Evolutionary conservation across 2,329 filamentous ascomycete species (phyloP).

Genomic region (Fusarium foetens): DNA sequence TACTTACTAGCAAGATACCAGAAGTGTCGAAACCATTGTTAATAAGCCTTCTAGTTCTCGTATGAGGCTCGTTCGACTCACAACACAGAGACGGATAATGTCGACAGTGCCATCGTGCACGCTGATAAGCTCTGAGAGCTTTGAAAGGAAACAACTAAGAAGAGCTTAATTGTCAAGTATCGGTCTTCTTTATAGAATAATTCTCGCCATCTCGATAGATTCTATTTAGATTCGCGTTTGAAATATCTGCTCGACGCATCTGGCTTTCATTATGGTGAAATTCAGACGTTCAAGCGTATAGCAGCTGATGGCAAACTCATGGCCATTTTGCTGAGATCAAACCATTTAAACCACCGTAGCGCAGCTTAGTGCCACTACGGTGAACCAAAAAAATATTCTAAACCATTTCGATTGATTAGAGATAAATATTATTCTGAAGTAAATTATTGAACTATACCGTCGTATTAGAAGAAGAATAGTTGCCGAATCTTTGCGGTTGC

Average conservation of each 20-base stretch:
- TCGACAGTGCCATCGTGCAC: slow-evolving; percentile 1
- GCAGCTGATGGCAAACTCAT: background rate
- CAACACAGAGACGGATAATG: background rate
- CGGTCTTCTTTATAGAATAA: rapidly evolving
- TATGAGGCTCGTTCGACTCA: background rate
- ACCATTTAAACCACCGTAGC: background rate
- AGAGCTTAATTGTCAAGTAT: background rate
- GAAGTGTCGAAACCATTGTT: background rate
- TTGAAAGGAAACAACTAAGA: slow-evolving; percentile 3
- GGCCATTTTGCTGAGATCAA: background rate
- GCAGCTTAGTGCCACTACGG: background rate
- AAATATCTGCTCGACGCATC: background rate
- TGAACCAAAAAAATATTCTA: rapidly evolving
- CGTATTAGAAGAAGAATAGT: background rate
- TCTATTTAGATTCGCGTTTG: background rate
- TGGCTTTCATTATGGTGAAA: background rate
- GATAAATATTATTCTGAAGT: background rate
- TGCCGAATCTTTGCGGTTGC: background rate
- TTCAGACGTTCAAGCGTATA: background rate
- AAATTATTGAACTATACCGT: no score
- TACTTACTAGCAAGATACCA: background rate
- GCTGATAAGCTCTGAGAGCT: background rate
- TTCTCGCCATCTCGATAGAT: rapidly evolving
- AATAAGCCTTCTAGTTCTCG: background rate
- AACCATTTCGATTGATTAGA: background rate